These are phyloP conservation scores for Leptographium galeiforme DNA, from an alignment of 2,329 filamentous ascomycete genomes.

Conservation along the genomic window DNA sequence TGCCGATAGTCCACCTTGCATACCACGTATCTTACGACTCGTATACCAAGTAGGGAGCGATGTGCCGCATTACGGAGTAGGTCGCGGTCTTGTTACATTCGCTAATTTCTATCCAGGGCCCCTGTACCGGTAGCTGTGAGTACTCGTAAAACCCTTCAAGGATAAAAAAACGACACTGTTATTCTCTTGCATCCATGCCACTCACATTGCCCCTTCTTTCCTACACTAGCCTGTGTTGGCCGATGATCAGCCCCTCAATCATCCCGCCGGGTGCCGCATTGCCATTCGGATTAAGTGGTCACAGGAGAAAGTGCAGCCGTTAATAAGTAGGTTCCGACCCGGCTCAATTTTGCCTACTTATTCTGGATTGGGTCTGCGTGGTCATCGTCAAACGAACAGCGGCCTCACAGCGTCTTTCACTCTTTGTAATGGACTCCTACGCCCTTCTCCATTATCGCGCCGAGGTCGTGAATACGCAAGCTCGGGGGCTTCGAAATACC, in stretches of 20 bases:
- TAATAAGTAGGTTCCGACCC: neutral
- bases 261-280: no score
- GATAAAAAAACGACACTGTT: no score
- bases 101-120: no score
- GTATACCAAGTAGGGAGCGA: no score
- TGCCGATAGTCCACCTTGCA: neutral
- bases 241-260: no score
- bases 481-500: neutral
- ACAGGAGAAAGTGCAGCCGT: neutral
- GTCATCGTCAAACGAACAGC: neutral
- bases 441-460: neutral
- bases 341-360: neutral
- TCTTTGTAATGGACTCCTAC: neutral
- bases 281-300: neutral
- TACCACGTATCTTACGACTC: neutral
- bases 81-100: no score
- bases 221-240: neutral
- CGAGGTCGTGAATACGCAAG: neutral
- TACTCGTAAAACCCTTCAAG: no score
- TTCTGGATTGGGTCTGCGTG: neutral
- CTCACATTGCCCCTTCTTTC: neutral
- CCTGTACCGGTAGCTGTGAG: no score
- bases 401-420: neutral
- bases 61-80: no score
- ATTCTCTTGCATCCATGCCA: no score